phyloP scores from a whole-genome alignment of 495 filamentous ascomycete genomes.

The Penicillium egyptiacum region DNA sequence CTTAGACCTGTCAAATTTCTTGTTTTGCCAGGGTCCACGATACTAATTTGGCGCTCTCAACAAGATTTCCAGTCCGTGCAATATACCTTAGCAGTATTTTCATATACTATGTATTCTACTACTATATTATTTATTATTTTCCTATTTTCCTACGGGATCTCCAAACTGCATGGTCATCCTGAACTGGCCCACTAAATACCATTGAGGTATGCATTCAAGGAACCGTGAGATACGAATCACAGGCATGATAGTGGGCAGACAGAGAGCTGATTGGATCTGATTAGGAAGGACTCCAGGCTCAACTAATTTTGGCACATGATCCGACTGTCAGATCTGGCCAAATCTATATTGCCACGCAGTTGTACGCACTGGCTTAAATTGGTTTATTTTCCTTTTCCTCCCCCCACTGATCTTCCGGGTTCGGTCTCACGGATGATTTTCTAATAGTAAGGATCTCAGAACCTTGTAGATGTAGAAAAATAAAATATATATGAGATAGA shows the following conservation, averaged over 20 bases:
- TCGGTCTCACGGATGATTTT: constrained; percentile 23
- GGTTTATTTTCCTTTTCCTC: constrained; percentile 12
- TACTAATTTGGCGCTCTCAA: constrained; percentile 1
- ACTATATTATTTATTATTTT: neutral
- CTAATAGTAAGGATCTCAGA: constrained; percentile 13
- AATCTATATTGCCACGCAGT: constrained; percentile 25
- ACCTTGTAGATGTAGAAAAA: neutral
- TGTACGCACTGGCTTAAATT: neutral
- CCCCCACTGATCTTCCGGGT: constrained; percentile 43
- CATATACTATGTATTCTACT: neutral
- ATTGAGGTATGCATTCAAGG: neutral
- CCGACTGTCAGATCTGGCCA: constrained; percentile 27
- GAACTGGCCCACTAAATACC: constrained; percentile 1
- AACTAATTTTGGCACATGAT: constrained; percentile 21
- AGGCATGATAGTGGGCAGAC: constrained; percentile 7
- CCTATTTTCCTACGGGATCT: neutral
- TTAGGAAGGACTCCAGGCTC: constrained; percentile 12
- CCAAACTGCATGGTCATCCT: constrained; percentile 1
- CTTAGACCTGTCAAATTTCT: neutral
- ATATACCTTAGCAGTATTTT: neutral
- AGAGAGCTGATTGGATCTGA: constrained; percentile 21
- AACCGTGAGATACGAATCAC: constrained; percentile 15
- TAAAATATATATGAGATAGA: neutral
- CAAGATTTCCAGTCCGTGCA: neutral
- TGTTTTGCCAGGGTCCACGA: neutral